A percentile compares a stretch with the other conserved stretches of the same genome.
Evolutionary conservation across 371 early-diverging fungal genomes (phyloP).

Genomic region (Batkoa obscura): DNA sequence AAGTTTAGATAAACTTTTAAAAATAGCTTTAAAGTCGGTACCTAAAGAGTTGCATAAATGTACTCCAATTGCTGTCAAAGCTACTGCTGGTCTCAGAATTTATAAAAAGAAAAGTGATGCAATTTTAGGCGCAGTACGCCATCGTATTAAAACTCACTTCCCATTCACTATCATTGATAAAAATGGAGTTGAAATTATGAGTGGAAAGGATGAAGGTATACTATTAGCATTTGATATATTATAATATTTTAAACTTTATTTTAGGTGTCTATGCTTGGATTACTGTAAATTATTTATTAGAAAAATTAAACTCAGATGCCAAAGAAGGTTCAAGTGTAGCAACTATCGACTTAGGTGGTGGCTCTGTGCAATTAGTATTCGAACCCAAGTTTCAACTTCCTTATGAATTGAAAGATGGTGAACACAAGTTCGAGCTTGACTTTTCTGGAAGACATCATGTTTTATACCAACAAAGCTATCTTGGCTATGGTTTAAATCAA

Average conservation of each 20-base stretch:
- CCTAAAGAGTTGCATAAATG: slow-evolving; percentile 50
- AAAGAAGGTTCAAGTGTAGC: slow-evolving; percentile 49
- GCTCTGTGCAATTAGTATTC: slow-evolving; percentile 89
- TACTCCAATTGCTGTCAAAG: slow-evolving; percentile 87
- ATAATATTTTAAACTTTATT: not conserved
- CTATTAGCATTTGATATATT: not conserved
- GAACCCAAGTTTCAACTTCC: slow-evolving; percentile 51
- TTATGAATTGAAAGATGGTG: slow-evolving; percentile 29
- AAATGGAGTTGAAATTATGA: slow-evolving; percentile 75
- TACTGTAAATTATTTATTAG: slow-evolving; percentile 84
- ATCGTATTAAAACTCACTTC: slow-evolving; percentile 42
- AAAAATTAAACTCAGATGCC: slow-evolving; percentile 19
- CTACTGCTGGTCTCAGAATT: slow-evolving; percentile 84
- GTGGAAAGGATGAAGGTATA: slow-evolving; percentile 78
- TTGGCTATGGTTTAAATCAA: slow-evolving; percentile 77
- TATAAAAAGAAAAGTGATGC: slow-evolving; percentile 34
- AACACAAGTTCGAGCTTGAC: slow-evolving; percentile 40
- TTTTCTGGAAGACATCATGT: slow-evolving; percentile 48
- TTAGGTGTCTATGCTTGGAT: slow-evolving; percentile 93
- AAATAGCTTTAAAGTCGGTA: slow-evolving; percentile 48
- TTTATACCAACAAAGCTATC: slow-evolving; percentile 86
- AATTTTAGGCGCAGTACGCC: slow-evolving; percentile 52
- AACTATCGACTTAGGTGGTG: slow-evolving; percentile 93
- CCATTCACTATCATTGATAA: slow-evolving; percentile 56
- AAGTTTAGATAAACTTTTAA: slow-evolving; percentile 59